A percentile compares a stretch with the other conserved stretches of the same genome.
Evolutionary conservation across 805 yeast species (phyloP).

Genomic region (Ogataea degrootiae): DNA sequence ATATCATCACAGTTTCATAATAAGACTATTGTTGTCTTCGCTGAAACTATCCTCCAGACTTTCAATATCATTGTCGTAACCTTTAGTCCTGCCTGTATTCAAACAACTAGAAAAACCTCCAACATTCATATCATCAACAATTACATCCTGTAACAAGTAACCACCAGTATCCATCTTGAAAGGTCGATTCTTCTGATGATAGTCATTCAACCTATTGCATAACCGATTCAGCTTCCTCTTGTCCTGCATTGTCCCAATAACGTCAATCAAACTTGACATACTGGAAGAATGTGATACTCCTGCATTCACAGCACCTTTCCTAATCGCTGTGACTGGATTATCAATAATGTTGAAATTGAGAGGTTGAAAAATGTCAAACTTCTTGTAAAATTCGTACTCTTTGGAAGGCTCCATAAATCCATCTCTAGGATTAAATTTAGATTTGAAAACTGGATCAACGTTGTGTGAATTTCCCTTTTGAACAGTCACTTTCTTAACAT

Average conservation of each 20-base stretch:
- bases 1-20: not conserved
- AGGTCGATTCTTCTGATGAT: slow-evolving; percentile 10
- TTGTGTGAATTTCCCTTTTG: slow-evolving; percentile 2
- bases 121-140: slow-evolving; percentile 4
- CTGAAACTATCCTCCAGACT: not conserved
- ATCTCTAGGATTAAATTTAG: slow-evolving; percentile 24
- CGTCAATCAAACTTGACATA: slow-evolving; percentile 16
- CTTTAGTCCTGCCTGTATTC: no score
- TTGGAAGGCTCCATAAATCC: slow-evolving; percentile 39
- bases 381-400: slow-evolving; percentile 36
- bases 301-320: slow-evolving; percentile 14
- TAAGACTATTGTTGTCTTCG: slow-evolving; percentile 1
- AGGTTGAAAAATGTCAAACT: slow-evolving; percentile 23
- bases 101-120: not conserved
- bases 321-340: slow-evolving; percentile 21
- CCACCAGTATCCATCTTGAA: slow-evolving; percentile 12
- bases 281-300: slow-evolving; percentile 21
- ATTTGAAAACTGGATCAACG: slow-evolving; percentile 20
- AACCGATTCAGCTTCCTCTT: slow-evolving; percentile 8
- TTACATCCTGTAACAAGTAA: slow-evolving; percentile 7
- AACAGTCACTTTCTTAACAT: not conserved
- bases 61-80: not conserved
- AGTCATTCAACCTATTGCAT: slow-evolving; percentile 11
- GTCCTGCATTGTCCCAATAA: slow-evolving; percentile 6
- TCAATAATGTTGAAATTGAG: slow-evolving; percentile 15